These are phyloP conservation scores for Pilobolus umbonatus DNA, from an alignment of 192 early-diverging fungal species.

Conservation along the genomic window DNA sequence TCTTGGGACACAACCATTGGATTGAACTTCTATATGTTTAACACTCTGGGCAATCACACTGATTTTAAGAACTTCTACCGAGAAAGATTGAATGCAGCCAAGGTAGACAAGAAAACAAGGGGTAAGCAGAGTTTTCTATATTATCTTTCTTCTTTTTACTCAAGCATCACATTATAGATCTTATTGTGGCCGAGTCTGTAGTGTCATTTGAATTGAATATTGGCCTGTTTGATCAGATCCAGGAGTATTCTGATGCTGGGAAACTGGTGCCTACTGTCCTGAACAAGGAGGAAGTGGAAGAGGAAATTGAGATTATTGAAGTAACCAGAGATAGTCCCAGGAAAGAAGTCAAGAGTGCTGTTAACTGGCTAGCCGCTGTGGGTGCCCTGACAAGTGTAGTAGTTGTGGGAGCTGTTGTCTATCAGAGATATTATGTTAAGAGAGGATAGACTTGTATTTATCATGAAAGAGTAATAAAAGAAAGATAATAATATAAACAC, in stretches of 20 bases:
- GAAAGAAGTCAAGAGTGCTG: neutral
- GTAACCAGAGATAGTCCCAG: neutral
- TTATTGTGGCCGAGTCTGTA: slow-evolving; percentile 26
- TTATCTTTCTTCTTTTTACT: slow-evolving; percentile 6
- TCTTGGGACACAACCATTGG: slow-evolving; percentile 34
- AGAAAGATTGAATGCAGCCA: slow-evolving; percentile 38
- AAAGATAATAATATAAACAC: neutral
- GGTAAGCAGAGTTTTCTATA: slow-evolving; percentile 6
- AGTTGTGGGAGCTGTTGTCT: slow-evolving; percentile 17
- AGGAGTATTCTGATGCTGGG: slow-evolving; percentile 17
- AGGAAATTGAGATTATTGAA: slow-evolving; percentile 1
- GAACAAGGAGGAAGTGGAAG: neutral
- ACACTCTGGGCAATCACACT: slow-evolving; percentile 36
- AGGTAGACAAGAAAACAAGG: slow-evolving; percentile 33
- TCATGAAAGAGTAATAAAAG: too few relatives aligned
- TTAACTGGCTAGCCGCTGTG: slow-evolving; percentile 5
- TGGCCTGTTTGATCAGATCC: slow-evolving; percentile 31
- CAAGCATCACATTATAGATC: too few relatives aligned
- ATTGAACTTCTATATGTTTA: slow-evolving; percentile 49
- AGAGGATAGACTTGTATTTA: slow-evolving; percentile 1
- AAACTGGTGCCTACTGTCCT: slow-evolving; percentile 3
- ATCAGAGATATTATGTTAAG: slow-evolving; percentile 6
- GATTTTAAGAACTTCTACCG: slow-evolving; percentile 51
- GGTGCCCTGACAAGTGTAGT: slow-evolving; percentile 1
- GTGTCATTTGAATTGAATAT: slow-evolving; percentile 32